Percentiles rank a stretch among this genome's conserved stretches.
Evolutionary conservation across 768 basidiomycete species (phyloP).

Genomic region (Kwoniella botswanensis): DNA sequence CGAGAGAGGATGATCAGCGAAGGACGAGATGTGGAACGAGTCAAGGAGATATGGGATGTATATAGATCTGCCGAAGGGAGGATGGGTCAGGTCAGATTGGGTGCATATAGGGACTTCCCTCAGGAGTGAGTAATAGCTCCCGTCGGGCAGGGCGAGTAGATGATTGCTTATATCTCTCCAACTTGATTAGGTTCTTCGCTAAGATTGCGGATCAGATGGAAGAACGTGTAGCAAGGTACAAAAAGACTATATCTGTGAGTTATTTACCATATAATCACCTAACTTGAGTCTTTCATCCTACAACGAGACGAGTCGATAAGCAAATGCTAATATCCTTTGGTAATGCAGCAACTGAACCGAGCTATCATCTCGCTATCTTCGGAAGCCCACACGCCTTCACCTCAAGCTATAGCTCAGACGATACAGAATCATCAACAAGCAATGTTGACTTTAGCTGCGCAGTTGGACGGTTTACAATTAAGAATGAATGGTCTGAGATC

Average conservation of each 20-base stretch:
- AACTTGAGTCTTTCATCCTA: not conserved
- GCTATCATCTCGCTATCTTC: constrained; percentile 33
- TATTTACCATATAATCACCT: not conserved
- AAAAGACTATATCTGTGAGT: constrained; percentile 44
- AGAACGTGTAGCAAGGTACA: constrained; percentile 43
- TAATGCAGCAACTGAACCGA: constrained; percentile 46
- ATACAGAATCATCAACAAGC: constrained; percentile 52
- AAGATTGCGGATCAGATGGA: constrained; percentile 37
- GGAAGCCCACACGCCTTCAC: constrained; percentile 39
- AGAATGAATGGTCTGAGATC: constrained; percentile 37
- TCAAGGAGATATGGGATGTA: constrained; percentile 48
- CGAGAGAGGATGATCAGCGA: constrained; percentile 36
- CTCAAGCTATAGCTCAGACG: constrained; percentile 49
- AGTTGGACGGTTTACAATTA: constrained; percentile 40
- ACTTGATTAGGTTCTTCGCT: constrained; percentile 39
- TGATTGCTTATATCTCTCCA: too few relatives aligned
- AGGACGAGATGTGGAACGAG: constrained; percentile 38
- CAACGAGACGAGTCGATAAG: not conserved
- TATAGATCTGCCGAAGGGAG: constrained; percentile 41
- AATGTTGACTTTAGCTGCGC: constrained; percentile 42
- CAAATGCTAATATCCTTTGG: not conserved
- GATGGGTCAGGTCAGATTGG: constrained; percentile 36
- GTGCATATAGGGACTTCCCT: constrained; percentile 45
- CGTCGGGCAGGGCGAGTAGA: too few relatives aligned
- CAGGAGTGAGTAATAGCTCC: constrained; percentile 31